Conservation (phyloP, 2,329 filamentous ascomycete genomes). For the Talaromyces sp. region DNA sequence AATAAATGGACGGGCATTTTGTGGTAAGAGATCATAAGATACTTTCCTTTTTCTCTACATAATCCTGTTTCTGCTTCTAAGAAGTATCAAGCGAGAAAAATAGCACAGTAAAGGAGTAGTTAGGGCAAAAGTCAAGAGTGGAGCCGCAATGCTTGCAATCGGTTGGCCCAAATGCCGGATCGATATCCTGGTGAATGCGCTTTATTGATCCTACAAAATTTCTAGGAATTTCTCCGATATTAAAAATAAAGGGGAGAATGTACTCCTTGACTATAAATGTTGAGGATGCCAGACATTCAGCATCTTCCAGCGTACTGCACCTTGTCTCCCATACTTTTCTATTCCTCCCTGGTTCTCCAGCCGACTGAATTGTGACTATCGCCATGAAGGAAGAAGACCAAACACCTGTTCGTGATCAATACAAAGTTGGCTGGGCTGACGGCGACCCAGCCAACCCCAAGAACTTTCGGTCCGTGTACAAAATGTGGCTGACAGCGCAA, state of each 20-base stretch:
- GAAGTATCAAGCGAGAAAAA: not conserved
- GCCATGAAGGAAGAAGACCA: not conserved
- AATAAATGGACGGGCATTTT: not conserved
- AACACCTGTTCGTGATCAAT: not conserved
- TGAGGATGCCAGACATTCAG: not conserved
- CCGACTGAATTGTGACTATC: not conserved
- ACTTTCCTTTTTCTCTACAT: not conserved
- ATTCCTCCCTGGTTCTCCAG: not conserved
- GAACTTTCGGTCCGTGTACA: constrained; percentile 4
- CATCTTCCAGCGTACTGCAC: not conserved
- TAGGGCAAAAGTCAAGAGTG: not conserved
- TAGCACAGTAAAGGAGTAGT: not conserved
- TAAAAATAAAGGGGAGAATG: not conserved
- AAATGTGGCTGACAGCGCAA: constrained; percentile 7
- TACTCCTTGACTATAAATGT: not conserved
- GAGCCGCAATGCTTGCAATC: not conserved
- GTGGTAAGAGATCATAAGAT: not conserved
- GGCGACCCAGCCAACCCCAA: constrained; percentile 8
- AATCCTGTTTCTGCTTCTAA: not conserved
- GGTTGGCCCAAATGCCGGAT: not conserved
- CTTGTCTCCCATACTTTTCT: not conserved
- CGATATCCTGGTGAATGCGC: not conserved
- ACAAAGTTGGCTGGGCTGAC: not conserved
- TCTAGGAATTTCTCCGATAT: not conserved
- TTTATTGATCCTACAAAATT: not conserved